Evolutionary conservation across 73 alveolate genomes (phyloP), one percentile per base, ranked within the genome.

Genomic region (Paramecium pentaurelia): DNA sequence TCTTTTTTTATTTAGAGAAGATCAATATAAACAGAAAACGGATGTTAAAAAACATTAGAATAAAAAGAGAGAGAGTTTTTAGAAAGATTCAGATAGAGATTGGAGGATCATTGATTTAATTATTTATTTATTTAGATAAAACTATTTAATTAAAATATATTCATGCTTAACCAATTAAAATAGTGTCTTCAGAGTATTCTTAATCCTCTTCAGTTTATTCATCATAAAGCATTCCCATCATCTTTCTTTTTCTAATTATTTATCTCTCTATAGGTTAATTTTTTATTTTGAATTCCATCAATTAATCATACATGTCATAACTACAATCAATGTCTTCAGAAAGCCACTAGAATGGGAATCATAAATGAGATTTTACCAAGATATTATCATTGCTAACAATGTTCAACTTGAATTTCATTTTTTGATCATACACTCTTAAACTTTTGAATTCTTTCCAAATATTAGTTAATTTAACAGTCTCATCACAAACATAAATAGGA

Each of bases 291-390:
- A 80, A 22, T 9, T 80, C 91, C 91, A 80, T 80, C 30, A 80
- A 80, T 80, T 80, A 47, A 80, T 80, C 91, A 80, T 80, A 80
- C 91, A 80, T 80, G 16, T 80, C 91, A 80, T 80, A 80, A 45
- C 77, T 80, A 80, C 91, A 80, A 42, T 80, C 77, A 45, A 80
- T 80, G 28, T 80, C 91, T 44, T 80, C 91, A 5, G 71, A 34
- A 38, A 80, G 34, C 91, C 91, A 80, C 45, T 38, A 38, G 45
- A 38, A 1, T 6, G 9, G 1, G 45, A 6, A 38, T 38, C 8
- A 4, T 38, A 2, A 38, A 38, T 38, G 8, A 4, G 45, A 38
- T 42, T 10, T 44, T 80, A 80, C 91, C 34, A 80, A 80, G 8
- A 49, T 47, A 32, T 80, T 80, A 42, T 80, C 91, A 38, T 42